Base-by-base conservation (phyloP, 75 land plant species). In the Cunninghamia lanceolata region DNA sequence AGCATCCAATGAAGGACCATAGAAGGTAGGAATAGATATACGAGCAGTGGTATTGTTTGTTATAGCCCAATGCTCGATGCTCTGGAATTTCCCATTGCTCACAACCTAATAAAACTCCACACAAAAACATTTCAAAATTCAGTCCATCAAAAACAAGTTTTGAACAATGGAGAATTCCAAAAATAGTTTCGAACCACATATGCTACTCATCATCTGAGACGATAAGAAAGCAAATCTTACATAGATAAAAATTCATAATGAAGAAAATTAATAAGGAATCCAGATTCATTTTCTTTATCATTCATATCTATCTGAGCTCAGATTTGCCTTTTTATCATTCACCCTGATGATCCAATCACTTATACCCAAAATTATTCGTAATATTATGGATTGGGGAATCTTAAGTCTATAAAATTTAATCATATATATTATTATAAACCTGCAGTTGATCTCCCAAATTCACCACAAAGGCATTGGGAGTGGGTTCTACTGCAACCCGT, bases 1-100 rank as follows among this genome's bases (percentile, higher is more conserved):
- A 0, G 95, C 93, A 83, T 92, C 90, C 43, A 50, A 78, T 1
- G 85, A 76, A 34, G 94, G 95, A n/a, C 91, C 93, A 43, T 93
- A 94, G 84, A 94, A 94, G 28, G 91, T 86, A 46, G 94, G 93
- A 83, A 94, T 89, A 8, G 94, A 94, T 15, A 92, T 84, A 25
- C 95, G 83, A 84, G 85, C 87, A 7, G 88, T 91, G 4, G 85
- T 56, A 73, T 85, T 70, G 30, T 73, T 76, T 0, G 92, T 90
- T 66, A 88, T 73, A 28, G 91, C 95, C 11, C 95, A 84, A 85
- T 94, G 95, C 83, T 87, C 25, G 9, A 82, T 47, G 83, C 95
- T 94, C 84, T 87, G 88, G 83, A 92, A 94, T 83, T 63, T 52
- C 13, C 95, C 94, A 86, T 94, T 94, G 83, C 88, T 93, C 17